phyloP scores from a whole-genome alignment of 148 eudicot genomes.

The Diospyros lotus region DNA sequence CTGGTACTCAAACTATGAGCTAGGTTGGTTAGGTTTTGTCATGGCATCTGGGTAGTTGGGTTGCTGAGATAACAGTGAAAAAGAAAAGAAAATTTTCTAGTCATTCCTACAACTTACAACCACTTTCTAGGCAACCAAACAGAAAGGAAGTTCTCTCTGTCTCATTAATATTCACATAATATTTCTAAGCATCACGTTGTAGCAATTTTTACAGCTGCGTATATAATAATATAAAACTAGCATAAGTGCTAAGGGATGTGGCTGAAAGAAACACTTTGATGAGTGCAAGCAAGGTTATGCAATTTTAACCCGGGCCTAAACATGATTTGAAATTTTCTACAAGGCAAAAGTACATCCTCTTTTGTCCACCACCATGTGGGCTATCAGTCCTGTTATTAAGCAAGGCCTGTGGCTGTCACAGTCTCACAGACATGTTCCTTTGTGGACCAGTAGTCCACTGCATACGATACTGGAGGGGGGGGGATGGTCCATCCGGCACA shows the following conservation, averaged over 20 bases:
- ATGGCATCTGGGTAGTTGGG: not conserved
- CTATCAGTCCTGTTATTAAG: not conserved
- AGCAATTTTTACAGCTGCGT: not conserved
- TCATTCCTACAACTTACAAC: not conserved
- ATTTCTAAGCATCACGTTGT: not conserved
- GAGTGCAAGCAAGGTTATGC: too few relatives aligned
- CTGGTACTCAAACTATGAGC: not conserved
- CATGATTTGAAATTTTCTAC: not conserved
- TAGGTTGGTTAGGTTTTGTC: not conserved
- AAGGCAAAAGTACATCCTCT: not conserved
- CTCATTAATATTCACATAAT: not conserved
- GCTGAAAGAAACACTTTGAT: too few relatives aligned
- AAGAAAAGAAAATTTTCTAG: not conserved
- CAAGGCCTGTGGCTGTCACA: not conserved
- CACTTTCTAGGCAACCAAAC: constrained; percentile 17
- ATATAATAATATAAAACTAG: too few relatives aligned
- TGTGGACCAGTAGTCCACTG: not conserved
- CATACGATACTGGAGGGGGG: too few relatives aligned
- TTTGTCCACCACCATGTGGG: not conserved
- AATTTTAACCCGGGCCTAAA: not conserved
- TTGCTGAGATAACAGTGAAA: constrained; percentile 6
- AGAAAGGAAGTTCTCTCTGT: not conserved
- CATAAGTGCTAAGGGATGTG: too few relatives aligned
- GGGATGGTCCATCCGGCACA: constrained; percentile 1
- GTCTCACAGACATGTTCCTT: not conserved